These are phyloP conservation scores for Actinomucor elegans DNA, from an alignment of 371 early-diverging fungal genomes.

Conservation along the genomic window DNA sequence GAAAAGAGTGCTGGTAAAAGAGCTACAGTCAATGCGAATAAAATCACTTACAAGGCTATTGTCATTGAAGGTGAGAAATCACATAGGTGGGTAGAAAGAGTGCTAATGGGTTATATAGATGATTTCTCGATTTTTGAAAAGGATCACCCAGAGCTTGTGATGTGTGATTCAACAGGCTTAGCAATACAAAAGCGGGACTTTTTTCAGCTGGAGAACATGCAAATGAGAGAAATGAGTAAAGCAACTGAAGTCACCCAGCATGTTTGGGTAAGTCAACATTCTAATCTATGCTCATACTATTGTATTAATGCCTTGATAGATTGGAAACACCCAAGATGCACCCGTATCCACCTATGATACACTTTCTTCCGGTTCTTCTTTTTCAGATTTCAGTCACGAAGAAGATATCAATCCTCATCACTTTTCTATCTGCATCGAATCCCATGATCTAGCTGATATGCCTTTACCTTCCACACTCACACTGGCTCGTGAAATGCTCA, in stretches of 20 bases:
- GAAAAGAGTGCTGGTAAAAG: constrained; percentile 20
- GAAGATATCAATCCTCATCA: constrained; percentile 38
- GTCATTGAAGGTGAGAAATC: constrained; percentile 10
- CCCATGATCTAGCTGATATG: constrained; percentile 58
- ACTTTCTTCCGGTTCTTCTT: background rate
- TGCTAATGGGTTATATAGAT: constrained; percentile 6
- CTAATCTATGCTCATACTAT: background rate
- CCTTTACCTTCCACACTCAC: constrained; percentile 48
- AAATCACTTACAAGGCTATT: constrained; percentile 32
- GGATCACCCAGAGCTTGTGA: constrained; percentile 48
- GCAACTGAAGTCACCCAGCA: constrained; percentile 53
- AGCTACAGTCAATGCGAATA: constrained; percentile 26
- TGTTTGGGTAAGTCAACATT: constrained; percentile 52
- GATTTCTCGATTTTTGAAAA: constrained; percentile 51
- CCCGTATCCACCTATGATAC: constrained; percentile 31
- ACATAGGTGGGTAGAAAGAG: too few relatives aligned
- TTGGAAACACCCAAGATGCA: constrained; percentile 62
- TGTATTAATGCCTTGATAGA: constrained; percentile 25
- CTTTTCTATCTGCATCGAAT: constrained; percentile 62
- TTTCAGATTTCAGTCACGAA: background rate
- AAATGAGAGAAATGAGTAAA: constrained; percentile 59
- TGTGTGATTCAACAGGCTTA: constrained; percentile 40
- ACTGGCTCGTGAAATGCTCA: constrained; percentile 38
- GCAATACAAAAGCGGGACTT: constrained; percentile 45
- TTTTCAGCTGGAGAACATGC: constrained; percentile 51